Evolutionary conservation across 2,329 filamentous ascomycete genomes (phyloP).

Genomic region (Cladosporium velox): DNA sequence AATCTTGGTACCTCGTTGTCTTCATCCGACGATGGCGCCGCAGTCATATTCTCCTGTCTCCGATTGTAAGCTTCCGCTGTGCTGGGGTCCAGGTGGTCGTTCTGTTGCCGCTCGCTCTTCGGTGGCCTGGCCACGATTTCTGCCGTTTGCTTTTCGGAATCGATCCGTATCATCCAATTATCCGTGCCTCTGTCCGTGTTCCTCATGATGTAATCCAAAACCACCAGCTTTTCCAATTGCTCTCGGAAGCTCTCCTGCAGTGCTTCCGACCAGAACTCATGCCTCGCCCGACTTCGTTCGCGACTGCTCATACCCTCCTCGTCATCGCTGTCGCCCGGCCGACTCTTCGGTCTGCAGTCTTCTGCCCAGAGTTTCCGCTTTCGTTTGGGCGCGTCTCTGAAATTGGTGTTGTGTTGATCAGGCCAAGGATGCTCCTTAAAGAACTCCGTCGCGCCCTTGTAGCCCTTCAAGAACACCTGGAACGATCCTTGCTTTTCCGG

Average conservation of each 20-base stretch:
- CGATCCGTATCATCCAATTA: constrained; percentile 99
- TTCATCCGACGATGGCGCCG: constrained; percentile 51
- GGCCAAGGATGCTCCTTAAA: constrained; percentile 95
- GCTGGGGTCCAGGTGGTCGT: constrained; percentile 40
- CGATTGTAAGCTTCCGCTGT: constrained; percentile 38
- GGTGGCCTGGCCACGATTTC: constrained; percentile 85
- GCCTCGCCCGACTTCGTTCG: constrained; percentile 39
- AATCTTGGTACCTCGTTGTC: constrained; percentile 66
- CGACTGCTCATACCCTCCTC: constrained; percentile 50
- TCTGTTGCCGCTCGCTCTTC: constrained; percentile 51
- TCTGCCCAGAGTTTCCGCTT: constrained; percentile 81
- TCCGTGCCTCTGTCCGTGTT: constrained; percentile 96
- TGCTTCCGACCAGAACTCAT: constrained; percentile 81
- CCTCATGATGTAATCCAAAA: constrained; percentile 98
- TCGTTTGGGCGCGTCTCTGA: constrained; percentile 65
- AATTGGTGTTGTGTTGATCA: constrained; percentile 73
- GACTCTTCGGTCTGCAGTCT: constrained; percentile 70
- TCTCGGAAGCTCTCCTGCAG: constrained; percentile 92
- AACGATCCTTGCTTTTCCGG: constrained; percentile 94
- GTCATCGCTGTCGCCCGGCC: constrained; percentile 60
- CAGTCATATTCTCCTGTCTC: constrained; percentile 80
- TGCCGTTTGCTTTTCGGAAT: constrained; percentile 78
- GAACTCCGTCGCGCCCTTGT: constrained; percentile 95
- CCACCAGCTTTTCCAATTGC: constrained; percentile 93
- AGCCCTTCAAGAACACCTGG: constrained; percentile 95